These are phyloP conservation scores for Nitzschia sp. DNA, from an alignment of 108 stramenopile genomes.

Conservation along the genomic window DNA sequence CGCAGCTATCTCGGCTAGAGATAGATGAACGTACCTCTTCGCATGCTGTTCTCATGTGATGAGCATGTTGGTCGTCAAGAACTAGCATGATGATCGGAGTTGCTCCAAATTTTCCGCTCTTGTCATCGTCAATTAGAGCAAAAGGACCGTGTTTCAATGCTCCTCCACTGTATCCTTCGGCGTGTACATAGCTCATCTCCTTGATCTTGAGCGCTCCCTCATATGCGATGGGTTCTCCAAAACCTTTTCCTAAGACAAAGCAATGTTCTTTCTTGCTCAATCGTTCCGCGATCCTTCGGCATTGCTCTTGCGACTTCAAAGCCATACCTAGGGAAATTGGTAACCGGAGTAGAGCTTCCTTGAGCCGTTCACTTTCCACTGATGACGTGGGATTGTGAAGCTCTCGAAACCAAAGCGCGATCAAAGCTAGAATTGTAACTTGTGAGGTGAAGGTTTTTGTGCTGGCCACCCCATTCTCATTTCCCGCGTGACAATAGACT, in stretches of 20 bases:
- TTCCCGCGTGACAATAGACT: slow-evolving; percentile 98
- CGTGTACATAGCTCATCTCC: slow-evolving; percentile 99
- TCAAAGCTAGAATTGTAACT: slow-evolving; percentile 93
- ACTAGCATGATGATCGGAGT: slow-evolving; percentile 99
- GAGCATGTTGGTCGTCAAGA: slow-evolving; percentile 96
- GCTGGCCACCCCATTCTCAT: slow-evolving; percentile 98
- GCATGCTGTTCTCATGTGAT: slow-evolving; percentile 92
- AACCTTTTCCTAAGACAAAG: slow-evolving; percentile 96
- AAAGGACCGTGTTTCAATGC: slow-evolving; percentile 99
- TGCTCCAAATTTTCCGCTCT: slow-evolving; percentile 85
- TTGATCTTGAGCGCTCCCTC: slow-evolving; percentile 99
- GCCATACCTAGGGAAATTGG: slow-evolving; percentile 99
- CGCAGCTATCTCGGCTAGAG: too few relatives aligned
- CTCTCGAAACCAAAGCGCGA: slow-evolving; percentile 96
- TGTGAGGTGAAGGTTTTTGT: slow-evolving; percentile 99
- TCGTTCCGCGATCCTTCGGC: slow-evolving; percentile 73
- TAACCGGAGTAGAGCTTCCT: slow-evolving; percentile 93
- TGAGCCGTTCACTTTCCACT: slow-evolving; percentile 55
- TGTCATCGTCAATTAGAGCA: slow-evolving; percentile 92
- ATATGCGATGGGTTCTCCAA: slow-evolving; percentile 93
- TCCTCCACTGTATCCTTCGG: slow-evolving; percentile 98
- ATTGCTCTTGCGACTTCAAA: slow-evolving; percentile 83
- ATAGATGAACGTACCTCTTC: slow-evolving; percentile 81
- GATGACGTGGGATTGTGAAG: slow-evolving; percentile 58
- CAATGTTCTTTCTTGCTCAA: slow-evolving; percentile 92